Evolutionary conservation across 306 rosid species (phyloP).

Genomic region (Prunus kanzakura): DNA sequence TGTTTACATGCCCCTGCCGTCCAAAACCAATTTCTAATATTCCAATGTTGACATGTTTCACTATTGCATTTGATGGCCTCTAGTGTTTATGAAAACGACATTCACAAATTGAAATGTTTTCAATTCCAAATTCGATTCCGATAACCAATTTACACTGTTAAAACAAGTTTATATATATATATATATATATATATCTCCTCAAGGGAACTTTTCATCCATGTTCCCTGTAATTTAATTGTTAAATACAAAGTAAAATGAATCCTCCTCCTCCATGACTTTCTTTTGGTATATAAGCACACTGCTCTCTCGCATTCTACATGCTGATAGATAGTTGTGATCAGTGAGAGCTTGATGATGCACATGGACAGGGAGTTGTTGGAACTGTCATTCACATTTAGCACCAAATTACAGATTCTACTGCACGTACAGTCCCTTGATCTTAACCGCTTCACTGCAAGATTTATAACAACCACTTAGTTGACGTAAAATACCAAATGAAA

Average conservation of each 20-base stretch:
- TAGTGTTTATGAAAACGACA: neutral
- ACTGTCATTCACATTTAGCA: neutral
- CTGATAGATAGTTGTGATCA: neutral
- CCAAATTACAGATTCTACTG: neutral
- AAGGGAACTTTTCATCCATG: neutral
- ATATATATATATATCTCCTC: neutral
- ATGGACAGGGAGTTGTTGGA: neutral
- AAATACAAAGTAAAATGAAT: neutral
- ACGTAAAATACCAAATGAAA: neutral
- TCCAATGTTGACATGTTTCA: neutral
- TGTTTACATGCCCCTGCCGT: neutral
- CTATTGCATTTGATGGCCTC: neutral
- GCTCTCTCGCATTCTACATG: neutral
- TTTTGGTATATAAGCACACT: neutral
- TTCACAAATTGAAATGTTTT: neutral
- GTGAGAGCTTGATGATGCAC: neutral
- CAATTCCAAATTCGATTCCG: neutral
- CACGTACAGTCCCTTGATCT: neutral
- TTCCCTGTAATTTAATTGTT: neutral
- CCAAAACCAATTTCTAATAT: neutral
- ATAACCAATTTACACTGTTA: neutral
- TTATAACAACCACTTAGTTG: neutral
- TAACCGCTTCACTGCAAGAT: constrained; percentile 5
- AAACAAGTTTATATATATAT: neutral
- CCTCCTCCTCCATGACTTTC: neutral